A percentile compares a stretch with the other conserved stretches of the same genome.
These are phyloP conservation scores for Inga oerstediana DNA, from an alignment of 306 rosid species.

Conservation along the genomic window DNA sequence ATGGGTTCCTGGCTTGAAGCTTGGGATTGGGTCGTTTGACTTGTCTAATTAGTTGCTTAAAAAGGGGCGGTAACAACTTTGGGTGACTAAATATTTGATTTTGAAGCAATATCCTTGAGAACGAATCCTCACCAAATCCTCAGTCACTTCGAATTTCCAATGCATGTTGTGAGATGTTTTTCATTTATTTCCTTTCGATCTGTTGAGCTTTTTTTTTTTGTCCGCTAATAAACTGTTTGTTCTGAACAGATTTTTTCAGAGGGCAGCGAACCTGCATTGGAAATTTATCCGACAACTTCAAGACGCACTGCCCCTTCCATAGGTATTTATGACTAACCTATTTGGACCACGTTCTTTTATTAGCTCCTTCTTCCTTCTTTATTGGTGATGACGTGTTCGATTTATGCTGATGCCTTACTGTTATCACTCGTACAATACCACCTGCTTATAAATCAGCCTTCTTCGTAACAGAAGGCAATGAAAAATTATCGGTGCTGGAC, in stretches of 20 bases:
- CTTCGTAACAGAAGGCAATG: slow-evolving; percentile 45
- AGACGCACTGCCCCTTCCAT: slow-evolving; percentile 32
- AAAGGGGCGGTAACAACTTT: not conserved
- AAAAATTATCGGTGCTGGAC: slow-evolving; percentile 26
- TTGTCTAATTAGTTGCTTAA: not conserved
- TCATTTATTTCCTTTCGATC: not conserved
- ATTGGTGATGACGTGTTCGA: not conserved
- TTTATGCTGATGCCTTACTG: slow-evolving; percentile 1
- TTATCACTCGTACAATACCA: not conserved
- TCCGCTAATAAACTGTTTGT: slow-evolving; percentile 26
- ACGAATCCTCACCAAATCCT: not conserved
- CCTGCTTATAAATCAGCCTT: slow-evolving; percentile 15
- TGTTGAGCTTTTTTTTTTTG: not conserved
- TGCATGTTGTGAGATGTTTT: not conserved
- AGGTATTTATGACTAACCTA: slow-evolving; percentile 42
- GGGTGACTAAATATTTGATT: not conserved
- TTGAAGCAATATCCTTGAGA: not conserved
- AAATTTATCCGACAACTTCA: slow-evolving; percentile 32
- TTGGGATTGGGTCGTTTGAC: not conserved
- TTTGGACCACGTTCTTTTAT: slow-evolving; percentile 4
- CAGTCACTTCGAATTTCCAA: not conserved
- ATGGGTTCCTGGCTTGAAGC: not conserved
- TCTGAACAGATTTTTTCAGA: slow-evolving; percentile 68
- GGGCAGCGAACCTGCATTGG: slow-evolving; percentile 56
- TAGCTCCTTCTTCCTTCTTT: slow-evolving; percentile 1